Base-by-base conservation (phyloP, 371 early-diverging fungal genomes). In the Lichtheimia ornata region DNA sequence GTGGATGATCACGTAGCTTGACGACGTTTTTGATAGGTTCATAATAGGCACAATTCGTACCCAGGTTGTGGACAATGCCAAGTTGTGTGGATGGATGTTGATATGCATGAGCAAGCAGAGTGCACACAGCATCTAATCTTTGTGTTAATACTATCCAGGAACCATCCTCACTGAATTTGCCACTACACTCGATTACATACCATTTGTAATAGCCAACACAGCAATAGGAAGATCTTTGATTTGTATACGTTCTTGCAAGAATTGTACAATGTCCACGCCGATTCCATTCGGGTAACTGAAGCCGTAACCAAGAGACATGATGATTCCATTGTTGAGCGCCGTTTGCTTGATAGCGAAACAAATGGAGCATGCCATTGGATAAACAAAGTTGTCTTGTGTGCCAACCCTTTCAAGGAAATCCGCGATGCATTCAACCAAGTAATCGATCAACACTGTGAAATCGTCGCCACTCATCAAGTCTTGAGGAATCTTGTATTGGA, bases 11-110 rank as follows among this genome's bases (percentile, higher is more conserved):
- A 40, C 53, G 63, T 13, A 77, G 79, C 76, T 96, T 97, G 64
- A 77, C 75, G 56, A 97, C 88, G 62, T 87, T 84, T 28, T 72
- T 71, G 30, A 88, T 76, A 18, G 79, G 70, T 73, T 94, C 94
- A 65, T 93, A 91, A 71, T 96, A 98, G 30, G 96, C 93, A 47
- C 95, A 95, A 66, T 98, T 98, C 47, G 96, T 93, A 30, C 98
- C 98, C 4, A 96, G 93, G 61, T 96, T 97, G 35, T 95, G 86
- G 59, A 98, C 93, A 50, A 95, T 92, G 25, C 94, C 95, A 49
- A 96, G 73, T 64, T 86, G 83, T 18, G 95, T 95, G 45, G 88
- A 86, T 18, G 93, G 92, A 56, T 89, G 84, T 60, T 81, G 79
- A 79, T 94, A 96, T 4, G 94, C 94, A 61, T 96, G 91, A 20